Conservation (phyloP, 75 land plant species). For the Cryptomeria japonica region DNA sequence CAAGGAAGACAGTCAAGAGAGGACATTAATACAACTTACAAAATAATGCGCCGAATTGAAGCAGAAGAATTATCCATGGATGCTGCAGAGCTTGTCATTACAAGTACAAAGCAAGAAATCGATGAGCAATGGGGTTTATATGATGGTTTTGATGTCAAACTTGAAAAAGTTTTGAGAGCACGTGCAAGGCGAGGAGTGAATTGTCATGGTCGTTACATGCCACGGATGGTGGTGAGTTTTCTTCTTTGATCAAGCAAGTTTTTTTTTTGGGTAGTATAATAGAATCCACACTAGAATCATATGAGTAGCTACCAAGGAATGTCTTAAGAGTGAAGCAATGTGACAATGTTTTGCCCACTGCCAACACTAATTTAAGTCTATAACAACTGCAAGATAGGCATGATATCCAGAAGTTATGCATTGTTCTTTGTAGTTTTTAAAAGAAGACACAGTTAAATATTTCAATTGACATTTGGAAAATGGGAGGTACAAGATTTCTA, state of each 20-base stretch:
- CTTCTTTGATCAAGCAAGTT: background rate
- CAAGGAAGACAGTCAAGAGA: slow-evolving; percentile 83
- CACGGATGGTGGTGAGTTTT: slow-evolving; percentile 82
- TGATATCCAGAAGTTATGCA: background rate
- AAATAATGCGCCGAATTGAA: slow-evolving; percentile 84
- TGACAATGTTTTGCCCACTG: background rate
- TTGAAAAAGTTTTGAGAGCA: slow-evolving; percentile 69
- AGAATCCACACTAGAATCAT: background rate
- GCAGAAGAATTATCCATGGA: slow-evolving; percentile 84
- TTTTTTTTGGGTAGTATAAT: background rate
- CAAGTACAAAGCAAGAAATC: slow-evolving; percentile 85
- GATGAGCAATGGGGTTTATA: slow-evolving; percentile 90
- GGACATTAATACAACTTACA: slow-evolving; percentile 80
- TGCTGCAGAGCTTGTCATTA: slow-evolving; percentile 82
- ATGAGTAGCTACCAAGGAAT: background rate
- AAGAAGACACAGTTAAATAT: background rate
- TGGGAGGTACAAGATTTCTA: background rate
- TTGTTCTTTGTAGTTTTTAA: background rate
- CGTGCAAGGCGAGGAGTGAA: slow-evolving; percentile 60
- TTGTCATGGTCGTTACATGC: slow-evolving; percentile 87
- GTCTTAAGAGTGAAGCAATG: background rate
- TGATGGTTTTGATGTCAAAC: slow-evolving; percentile 88
- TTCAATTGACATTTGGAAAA: background rate
- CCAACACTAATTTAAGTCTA: background rate
- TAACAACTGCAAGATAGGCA: background rate